Evolutionary conservation across 192 early-diverging fungal species (phyloP).

Genomic region (Chytriomyces sp.): DNA sequence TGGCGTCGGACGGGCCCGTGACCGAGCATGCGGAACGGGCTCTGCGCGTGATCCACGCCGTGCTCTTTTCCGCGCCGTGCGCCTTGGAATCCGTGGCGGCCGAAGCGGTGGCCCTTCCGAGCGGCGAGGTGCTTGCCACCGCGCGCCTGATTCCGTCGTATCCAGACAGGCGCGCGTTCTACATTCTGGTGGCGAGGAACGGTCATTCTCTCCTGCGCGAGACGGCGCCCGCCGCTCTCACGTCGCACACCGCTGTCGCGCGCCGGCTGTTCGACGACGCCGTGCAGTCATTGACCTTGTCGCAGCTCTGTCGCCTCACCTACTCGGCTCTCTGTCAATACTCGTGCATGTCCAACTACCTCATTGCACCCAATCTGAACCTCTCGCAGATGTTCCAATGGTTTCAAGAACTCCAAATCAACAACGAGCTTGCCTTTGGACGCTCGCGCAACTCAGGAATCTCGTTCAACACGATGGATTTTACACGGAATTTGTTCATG

Average conservation of each 20-base stretch:
- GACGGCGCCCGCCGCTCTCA: not conserved
- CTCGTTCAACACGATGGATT: not conserved
- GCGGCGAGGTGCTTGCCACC: not conserved
- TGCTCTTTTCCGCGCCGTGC: not conserved
- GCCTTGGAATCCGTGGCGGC: not conserved
- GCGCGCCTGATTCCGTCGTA: conserved; percentile 11
- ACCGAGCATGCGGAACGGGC: not conserved
- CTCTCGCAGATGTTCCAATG: conserved; percentile 1
- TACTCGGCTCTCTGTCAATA: not conserved
- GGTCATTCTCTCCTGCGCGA: not conserved
- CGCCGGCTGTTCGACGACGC: not conserved
- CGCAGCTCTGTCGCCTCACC: not conserved
- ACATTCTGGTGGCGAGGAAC: not conserved
- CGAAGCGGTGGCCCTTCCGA: not conserved
- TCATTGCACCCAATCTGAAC: not conserved
- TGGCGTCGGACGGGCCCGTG: not conserved
- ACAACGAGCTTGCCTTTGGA: not conserved
- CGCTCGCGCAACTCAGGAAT: not conserved
- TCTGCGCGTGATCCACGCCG: not conserved
- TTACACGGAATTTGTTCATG: not conserved
- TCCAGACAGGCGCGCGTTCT: not conserved
- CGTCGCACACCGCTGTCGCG: not conserved
- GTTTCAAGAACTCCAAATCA: not conserved
- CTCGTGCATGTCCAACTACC: not conserved
- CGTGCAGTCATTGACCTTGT: not conserved